Conservation (phyloP, 1,139 yeast genomes). For the Zygoascus sp. region DNA sequence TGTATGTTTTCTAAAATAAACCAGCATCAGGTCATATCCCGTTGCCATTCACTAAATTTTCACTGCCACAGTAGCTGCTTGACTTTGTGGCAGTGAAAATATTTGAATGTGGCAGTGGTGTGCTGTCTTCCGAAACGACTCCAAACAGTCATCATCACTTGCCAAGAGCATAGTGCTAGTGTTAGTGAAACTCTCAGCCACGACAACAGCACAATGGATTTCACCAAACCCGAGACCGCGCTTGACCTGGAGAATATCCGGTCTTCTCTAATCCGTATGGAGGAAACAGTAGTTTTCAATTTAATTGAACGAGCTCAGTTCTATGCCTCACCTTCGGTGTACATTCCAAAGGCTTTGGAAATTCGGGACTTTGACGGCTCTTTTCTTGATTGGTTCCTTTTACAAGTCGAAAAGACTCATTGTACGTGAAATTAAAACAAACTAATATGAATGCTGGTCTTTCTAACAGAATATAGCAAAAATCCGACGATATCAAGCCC, state of each 20-base stretch:
- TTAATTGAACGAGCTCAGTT: conserved; percentile 92
- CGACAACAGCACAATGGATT: conserved; percentile 55
- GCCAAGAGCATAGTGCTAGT: no score
- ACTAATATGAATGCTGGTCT: neutral
- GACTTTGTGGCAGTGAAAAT: no score
- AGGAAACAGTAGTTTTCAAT: conserved; percentile 89
- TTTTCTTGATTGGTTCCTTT: conserved; percentile 79
- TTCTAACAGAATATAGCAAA: conserved; percentile 42
- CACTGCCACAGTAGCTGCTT: neutral
- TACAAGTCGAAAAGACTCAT: conserved; percentile 72
- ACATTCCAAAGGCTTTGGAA: conserved; percentile 52
- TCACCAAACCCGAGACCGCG: conserved; percentile 77
- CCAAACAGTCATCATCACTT: neutral
- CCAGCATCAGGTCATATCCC: no score
- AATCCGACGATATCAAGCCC: conserved; percentile 86
- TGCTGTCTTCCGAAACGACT: no score
- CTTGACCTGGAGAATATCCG: conserved; percentile 78
- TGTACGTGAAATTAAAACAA: conserved; percentile 27
- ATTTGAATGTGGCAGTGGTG: conserved; percentile 7
- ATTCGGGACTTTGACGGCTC: conserved; percentile 73
- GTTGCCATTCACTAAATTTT: no score
- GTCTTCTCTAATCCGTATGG: conserved; percentile 83
- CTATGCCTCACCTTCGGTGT: conserved; percentile 69
- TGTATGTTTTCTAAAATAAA: neutral
- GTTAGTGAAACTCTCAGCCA: neutral